Percentiles rank a stretch among this genome's conserved stretches.
Conservation (phyloP, 257 asterid species). For the Mitragyna speciosa region DNA sequence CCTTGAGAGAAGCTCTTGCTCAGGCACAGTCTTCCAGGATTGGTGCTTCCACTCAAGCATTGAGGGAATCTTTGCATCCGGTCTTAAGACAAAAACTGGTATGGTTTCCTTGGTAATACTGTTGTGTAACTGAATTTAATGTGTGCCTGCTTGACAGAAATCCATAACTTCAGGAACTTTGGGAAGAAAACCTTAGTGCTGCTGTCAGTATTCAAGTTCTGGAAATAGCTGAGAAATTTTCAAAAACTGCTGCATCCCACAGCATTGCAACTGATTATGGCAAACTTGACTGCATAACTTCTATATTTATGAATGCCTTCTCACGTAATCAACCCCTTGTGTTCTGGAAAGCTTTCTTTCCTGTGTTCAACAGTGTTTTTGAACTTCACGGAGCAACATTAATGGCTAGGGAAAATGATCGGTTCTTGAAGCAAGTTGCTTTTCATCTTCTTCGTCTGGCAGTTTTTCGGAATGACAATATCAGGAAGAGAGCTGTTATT, state of each 20-base stretch:
- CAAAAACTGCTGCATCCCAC: slow-evolving; percentile 72
- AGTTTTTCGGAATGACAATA: slow-evolving; percentile 81
- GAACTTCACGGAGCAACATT: slow-evolving; percentile 93
- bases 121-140: not conserved
- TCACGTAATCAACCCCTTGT: slow-evolving; percentile 87
- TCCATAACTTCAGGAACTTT: slow-evolving; percentile 72
- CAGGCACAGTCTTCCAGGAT: slow-evolving; percentile 98
- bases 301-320: slow-evolving; percentile 76
- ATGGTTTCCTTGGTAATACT: slow-evolving; percentile 10
- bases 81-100: slow-evolving; percentile 96
- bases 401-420: slow-evolving; percentile 98
- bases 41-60: slow-evolving; percentile 91
- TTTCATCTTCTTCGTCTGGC: slow-evolving; percentile 97
- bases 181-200: slow-evolving; percentile 98
- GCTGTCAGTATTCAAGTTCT: slow-evolving; percentile 93
- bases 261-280: slow-evolving; percentile 95
- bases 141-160: slow-evolving; percentile 1
- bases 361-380: slow-evolving; percentile 76
- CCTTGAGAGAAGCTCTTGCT: slow-evolving; percentile 95
- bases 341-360: slow-evolving; percentile 89
- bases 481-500: slow-evolving; percentile 84
- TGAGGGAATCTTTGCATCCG: slow-evolving; percentile 96
- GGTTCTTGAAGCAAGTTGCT: slow-evolving; percentile 91
- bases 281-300: slow-evolving; percentile 93
- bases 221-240: slow-evolving; percentile 82